Evolutionary conservation across 2,329 filamentous ascomycete genomes (phyloP).

Genomic region (Colletotrichum kahawae): DNA sequence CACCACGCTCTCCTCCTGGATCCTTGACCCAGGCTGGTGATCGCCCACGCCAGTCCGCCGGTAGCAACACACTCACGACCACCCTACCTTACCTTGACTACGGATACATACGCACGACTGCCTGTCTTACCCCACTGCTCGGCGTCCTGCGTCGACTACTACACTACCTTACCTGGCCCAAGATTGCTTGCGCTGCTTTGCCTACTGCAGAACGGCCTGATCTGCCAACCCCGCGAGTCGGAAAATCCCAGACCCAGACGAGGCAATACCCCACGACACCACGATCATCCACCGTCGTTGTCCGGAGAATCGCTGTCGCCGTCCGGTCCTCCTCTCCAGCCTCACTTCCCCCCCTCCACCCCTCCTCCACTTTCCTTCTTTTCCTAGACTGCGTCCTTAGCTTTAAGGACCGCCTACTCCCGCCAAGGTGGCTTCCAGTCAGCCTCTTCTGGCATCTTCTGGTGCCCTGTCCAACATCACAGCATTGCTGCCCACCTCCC

Average conservation of each 20-base stretch:
- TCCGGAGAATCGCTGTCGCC: background rate
- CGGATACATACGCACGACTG: background rate
- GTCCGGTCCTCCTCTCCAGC: background rate
- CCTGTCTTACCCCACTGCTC: conserved; percentile 1
- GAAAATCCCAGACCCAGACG: conserved; percentile 5
- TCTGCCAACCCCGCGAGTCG: conserved; percentile 13
- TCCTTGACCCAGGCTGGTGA: conserved; percentile 20
- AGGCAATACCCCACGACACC: conserved; percentile 20
- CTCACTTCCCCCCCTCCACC: conserved; percentile 21
- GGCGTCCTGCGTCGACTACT: background rate
- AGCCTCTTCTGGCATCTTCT: conserved; percentile 63
- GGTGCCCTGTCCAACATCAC: conserved; percentile 67
- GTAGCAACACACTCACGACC: background rate
- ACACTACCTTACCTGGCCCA: background rate
- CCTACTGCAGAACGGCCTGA: conserved; percentile 18
- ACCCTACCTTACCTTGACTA: background rate
- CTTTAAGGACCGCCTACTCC: conserved; percentile 29
- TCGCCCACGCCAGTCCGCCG: conserved; percentile 7
- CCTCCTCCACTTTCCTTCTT: conserved; percentile 1
- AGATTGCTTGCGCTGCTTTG: background rate
- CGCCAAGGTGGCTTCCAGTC: conserved; percentile 68
- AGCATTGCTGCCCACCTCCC: conserved; percentile 49
- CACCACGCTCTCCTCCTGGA: background rate
- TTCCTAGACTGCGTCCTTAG: conserved; percentile 23
- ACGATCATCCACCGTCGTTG: background rate